Percentiles rank a stretch among this genome's conserved stretches.
These are phyloP conservation scores for Tetracladium setigerum DNA, from an alignment of 495 filamentous ascomycete species.

Conservation along the genomic window DNA sequence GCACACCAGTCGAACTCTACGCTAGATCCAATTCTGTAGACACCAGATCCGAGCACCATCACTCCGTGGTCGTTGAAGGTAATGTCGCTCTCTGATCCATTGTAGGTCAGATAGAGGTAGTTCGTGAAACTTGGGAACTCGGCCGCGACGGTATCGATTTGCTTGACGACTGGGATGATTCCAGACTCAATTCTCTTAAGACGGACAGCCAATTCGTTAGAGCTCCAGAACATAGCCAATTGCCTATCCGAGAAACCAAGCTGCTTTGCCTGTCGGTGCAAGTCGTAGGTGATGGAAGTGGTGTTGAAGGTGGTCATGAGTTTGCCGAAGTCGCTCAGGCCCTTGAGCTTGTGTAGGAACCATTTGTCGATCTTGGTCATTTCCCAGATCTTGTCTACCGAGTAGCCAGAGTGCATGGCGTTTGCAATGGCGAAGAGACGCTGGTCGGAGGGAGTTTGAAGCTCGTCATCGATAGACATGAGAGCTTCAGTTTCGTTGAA, in stretches of 20 bases:
- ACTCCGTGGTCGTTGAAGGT: constrained; percentile 76
- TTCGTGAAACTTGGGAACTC: constrained; percentile 95
- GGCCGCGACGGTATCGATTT: constrained; percentile 96
- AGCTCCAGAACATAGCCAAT: constrained; percentile 86
- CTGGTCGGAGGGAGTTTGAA: constrained; percentile 96
- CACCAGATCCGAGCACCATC: constrained; percentile 95
- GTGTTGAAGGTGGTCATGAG: constrained; percentile 63
- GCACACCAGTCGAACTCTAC: constrained; percentile 99
- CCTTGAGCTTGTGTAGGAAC: constrained; percentile 88
- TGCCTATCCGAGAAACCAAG: constrained; percentile 92
- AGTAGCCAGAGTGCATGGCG: constrained; percentile 90
- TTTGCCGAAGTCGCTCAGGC: constrained; percentile 81
- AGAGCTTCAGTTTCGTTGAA: constrained; percentile 89
- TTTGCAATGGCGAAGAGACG: constrained; percentile 96
- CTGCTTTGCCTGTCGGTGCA: constrained; percentile 80
- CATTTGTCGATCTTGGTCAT: constrained; percentile 97
- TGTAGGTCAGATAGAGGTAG: constrained; percentile 96
- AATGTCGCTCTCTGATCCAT: constrained; percentile 81
- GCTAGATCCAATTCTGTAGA: constrained; percentile 95
- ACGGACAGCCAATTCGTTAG: constrained; percentile 84
- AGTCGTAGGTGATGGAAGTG: constrained; percentile 51
- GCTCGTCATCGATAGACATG: constrained; percentile 92
- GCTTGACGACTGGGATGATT: constrained; percentile 86
- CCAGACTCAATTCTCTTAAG: constrained; percentile 73
- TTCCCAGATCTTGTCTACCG: constrained; percentile 93